These are phyloP conservation scores for Aureobasidium mangrovei DNA, from an alignment of 2,329 filamentous ascomycete genomes.

Conservation along the genomic window DNA sequence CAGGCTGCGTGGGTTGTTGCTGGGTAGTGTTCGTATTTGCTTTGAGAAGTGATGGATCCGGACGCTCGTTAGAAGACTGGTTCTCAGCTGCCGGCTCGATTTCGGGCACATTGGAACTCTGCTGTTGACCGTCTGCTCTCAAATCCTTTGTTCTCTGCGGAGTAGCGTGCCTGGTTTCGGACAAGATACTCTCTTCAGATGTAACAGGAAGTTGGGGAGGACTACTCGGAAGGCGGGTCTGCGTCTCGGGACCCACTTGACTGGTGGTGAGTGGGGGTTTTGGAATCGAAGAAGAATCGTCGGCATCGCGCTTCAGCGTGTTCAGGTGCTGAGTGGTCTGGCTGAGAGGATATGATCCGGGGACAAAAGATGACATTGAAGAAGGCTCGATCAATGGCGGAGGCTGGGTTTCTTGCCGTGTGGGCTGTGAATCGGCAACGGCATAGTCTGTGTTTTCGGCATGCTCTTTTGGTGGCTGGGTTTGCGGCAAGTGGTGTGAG, in stretches of 20 bases:
- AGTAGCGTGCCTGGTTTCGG: conserved; percentile 14
- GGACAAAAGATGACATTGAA: conserved; percentile 26
- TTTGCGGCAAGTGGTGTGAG: neutral
- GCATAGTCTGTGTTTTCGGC: conserved; percentile 25
- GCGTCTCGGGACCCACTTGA: conserved; percentile 13
- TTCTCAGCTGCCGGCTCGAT: conserved; percentile 21
- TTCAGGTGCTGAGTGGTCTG: conserved; percentile 13
- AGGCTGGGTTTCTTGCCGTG: conserved; percentile 22
- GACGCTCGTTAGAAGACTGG: conserved; percentile 12
- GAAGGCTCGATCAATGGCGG: conserved; percentile 30
- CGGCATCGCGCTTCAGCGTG: neutral
- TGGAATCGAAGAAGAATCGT: conserved; percentile 18
- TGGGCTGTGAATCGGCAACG: conserved; percentile 39
- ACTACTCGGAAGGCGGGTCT: conserved; percentile 28
- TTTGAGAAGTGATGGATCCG: neutral
- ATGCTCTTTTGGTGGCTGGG: neutral
- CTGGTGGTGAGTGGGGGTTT: conserved; percentile 17
- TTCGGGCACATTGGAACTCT: conserved; percentile 20
- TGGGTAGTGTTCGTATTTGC: neutral
- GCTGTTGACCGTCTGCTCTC: neutral
- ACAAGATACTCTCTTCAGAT: neutral
- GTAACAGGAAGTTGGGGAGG: conserved; percentile 21
- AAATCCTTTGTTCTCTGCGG: neutral
- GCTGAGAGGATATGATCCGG: conserved; percentile 28
- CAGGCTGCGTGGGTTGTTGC: conserved; percentile 2